Evolutionary conservation across 2,329 filamentous ascomycete species (phyloP), one percentile per base, ranked within the genome.

Genomic region (Stagonosporopsis chrysanthemi): DNA sequence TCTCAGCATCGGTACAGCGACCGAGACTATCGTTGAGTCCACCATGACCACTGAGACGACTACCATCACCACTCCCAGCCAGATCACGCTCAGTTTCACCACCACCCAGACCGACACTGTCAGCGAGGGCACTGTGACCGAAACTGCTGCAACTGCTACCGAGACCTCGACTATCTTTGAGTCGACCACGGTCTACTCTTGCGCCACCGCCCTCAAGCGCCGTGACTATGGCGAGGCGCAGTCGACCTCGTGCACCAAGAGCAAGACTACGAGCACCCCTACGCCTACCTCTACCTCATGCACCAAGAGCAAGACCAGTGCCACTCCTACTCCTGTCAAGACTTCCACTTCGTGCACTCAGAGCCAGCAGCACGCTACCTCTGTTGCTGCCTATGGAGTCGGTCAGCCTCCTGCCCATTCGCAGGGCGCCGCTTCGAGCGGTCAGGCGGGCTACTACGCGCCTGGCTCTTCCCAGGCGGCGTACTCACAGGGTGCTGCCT

Each of bases 211-310:
- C 9, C 35, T 58, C 28, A 47, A 42, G 33, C 55, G 43, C 14
- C 55, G 55, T 48, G 55, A 36, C 19, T 42, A 49, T 24, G 49
- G 36, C 2, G 43, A 46, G 19, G 55, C 49, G 14, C 43, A 45
- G 7, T 52, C 44, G 6, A 52, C 55, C 11, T 58, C 55, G 7
- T 58, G 55, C 55, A 58, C 55, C 26, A 58, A 58, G 55, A 48
- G 49, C 44, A 58, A 53, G 49, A 58, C 49, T 5, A 44, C 47
- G 6, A 43, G 28, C 26, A 52, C 54, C 6, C 54, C 54, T 15
- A 48, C 43, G 11, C 54, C 55, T 17, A 41, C 33, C 9, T 58
- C 55, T 3, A 56, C 53, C 2, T 31, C 53, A 6, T 56, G 53
- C 36, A 56, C 47, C 15, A 41, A 56, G 41, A 40, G 46, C 40